Percentiles rank a stretch among this genome's conserved stretches.
phyloP scores from a whole-genome alignment of 768 basidiomycete genomes.

The Suillus alpinus region DNA sequence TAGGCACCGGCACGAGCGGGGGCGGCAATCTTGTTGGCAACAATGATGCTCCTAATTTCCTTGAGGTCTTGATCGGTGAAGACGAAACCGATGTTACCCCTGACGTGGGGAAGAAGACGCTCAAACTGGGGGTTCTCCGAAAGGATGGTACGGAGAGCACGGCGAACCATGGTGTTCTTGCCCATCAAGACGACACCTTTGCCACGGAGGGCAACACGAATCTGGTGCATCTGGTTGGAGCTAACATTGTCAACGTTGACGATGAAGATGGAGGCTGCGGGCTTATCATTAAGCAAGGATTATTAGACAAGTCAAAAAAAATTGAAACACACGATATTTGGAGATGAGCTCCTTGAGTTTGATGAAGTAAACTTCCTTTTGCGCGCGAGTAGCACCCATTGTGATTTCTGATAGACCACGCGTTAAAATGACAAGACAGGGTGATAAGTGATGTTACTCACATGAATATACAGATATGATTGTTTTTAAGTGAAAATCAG shows the following conservation, averaged over 20 bases:
- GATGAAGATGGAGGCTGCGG: slow-evolving; percentile 92
- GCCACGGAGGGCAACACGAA: slow-evolving; percentile 92
- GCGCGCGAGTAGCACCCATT: slow-evolving; percentile 91
- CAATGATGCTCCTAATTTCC: slow-evolving; percentile 89
- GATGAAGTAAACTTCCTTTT: slow-evolving; percentile 87
- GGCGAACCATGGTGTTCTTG: slow-evolving; percentile 99
- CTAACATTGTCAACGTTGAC: slow-evolving; percentile 99
- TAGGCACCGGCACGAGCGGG: slow-evolving; percentile 98
- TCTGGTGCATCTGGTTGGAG: slow-evolving; percentile 99
- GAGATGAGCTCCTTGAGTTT: slow-evolving; percentile 93
- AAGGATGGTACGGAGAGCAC: slow-evolving; percentile 90
- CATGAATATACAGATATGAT: slow-evolving; percentile 20
- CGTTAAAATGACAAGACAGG: neutral
- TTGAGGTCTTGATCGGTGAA: slow-evolving; percentile 92
- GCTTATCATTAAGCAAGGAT: slow-evolving; percentile 3
- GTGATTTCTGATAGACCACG: slow-evolving; percentile 27
- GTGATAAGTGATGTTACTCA: slow-evolving; percentile 18
- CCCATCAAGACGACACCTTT: slow-evolving; percentile 98
- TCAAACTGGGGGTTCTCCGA: slow-evolving; percentile 91
- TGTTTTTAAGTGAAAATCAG: slow-evolving; percentile 34
- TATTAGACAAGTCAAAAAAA: neutral
- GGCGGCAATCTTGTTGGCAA: slow-evolving; percentile 97
- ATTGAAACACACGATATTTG: slow-evolving; percentile 75
- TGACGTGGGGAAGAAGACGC: slow-evolving; percentile 92
- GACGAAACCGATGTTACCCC: slow-evolving; percentile 98